Evolutionary conservation across 2,329 filamentous ascomycete genomes (phyloP), one percentile per base, ranked within the genome.

Genomic region (Fusarium begoniae): DNA sequence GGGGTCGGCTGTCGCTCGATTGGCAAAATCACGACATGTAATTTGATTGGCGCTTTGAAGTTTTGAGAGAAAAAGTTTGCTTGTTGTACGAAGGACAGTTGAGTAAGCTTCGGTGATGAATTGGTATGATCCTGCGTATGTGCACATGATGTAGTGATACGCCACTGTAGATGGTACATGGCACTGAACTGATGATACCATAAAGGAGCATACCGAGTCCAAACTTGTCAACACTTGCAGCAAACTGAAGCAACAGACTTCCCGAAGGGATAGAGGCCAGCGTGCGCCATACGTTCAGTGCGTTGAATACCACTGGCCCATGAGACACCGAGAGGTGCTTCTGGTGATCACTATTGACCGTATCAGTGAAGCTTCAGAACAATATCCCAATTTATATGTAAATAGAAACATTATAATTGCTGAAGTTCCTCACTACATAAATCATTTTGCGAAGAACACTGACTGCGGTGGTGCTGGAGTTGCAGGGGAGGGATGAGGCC

Each of bases 401-500:
- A 28, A 20, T 26, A 26, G 30, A 24, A 28, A 8, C 12, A 30
- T 20, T 18, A 10, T 12, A 26, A 32, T n/a, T 7, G 9, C 5
- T 35, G 20, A 10, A 20, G 7, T 24, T 14, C 18, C 17, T 17
- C 35, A 14, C n/a, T n/a, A n/a, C 5, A 22, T 13, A 14, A 9
- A 26, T 24, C 28, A 22, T 10, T 26, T 28, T 13, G n/a, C 32
- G 24, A 37, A 56, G 28, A n/a, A 41, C 8, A n/a, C 56, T 47
- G 45, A 50, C n/a, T 32, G 41, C 15, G 37, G 28, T 26, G 20
- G 37, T 40, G 40, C 45, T 63, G 35, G 20, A 73, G 48, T 53
- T 73, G 58, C 60, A 62, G 53, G 71, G 56, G 38, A 48, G 53
- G 38, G 43, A 40, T 63, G n/a, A 53, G 47, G 50, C 40, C 35